Evolutionary conservation across 208 protist genomes (phyloP), one percentile per base, ranked within the genome.

Genomic region (Trypanosoma lewisi): DNA sequence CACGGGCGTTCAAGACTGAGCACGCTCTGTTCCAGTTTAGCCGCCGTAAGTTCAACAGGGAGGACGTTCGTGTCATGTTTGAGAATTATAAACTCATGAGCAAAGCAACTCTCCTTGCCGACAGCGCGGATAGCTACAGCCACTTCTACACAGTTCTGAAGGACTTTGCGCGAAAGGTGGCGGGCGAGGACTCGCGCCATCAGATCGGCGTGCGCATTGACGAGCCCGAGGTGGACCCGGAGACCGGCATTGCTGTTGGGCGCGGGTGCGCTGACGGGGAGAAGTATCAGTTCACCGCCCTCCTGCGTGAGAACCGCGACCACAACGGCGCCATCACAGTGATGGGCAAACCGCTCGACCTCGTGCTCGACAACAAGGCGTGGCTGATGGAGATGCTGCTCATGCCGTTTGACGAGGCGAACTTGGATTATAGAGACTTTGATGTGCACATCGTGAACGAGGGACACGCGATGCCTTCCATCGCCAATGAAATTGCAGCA

Each of bases 201-300:
- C 89, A 96, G 63, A 90, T 96, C 57, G 89, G 89, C 68, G 89
- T 96, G n/a, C 89, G 89, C 33, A 93, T 96, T 65, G 89, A 96
- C 63, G 77, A 87, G 17, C 59, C 80, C 1, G 86, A 96, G 67
- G 78, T 93, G 0, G 89, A 96, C 52, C 47, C 61, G 2, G 77
- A 80, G 47, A 93, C 86, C 2, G 89, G 89, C 28, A 83, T 96
- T 58, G 76, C 89, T 12, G 79, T 91, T 58, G 89, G 89, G 19
- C 82, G 86, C 39, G 89, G 89, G 0, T 75, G 78, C n/a, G 84
- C 83, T 11, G 89, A 95, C 72, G 89, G 89, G 1, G 75, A 89
- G 44, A 93, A 92, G 69, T 93, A 93, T 66, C 80, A 82, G 50
- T 90, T 93, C 50, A 92, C 82, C 17, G 82, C 84, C 8, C 73